These are phyloP conservation scores for Boletus barrowsii DNA, from an alignment of 768 basidiomycete genomes.

Conservation along the genomic window DNA sequence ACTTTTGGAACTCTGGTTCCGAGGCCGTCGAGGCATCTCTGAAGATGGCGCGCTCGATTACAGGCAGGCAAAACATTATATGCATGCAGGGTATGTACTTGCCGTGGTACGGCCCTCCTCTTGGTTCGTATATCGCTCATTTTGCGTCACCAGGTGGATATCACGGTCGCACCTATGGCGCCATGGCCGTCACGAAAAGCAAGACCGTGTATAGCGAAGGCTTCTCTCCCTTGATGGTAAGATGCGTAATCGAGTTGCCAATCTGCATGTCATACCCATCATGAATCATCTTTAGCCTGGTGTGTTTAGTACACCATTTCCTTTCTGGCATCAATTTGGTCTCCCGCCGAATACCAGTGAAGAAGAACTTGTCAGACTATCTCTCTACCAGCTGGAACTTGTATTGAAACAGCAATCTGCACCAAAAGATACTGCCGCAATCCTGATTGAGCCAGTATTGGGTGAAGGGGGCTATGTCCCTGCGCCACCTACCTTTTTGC, in stretches of 20 bases:
- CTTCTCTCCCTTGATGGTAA: conserved; percentile 77
- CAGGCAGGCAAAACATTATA: conserved; percentile 84
- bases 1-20: conserved; percentile 95
- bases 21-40: conserved; percentile 90
- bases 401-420: conserved; percentile 76
- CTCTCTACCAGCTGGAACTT: conserved; percentile 80
- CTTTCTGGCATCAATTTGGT: conserved; percentile 88
- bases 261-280: background rate
- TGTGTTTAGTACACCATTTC: conserved; percentile 77
- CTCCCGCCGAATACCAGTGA: conserved; percentile 52
- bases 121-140: conserved; percentile 1
- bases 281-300: conserved; percentile 56
- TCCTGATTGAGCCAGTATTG: conserved; percentile 88
- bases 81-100: conserved; percentile 70
- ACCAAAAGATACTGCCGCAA: conserved; percentile 87
- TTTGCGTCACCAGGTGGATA: conserved; percentile 54
- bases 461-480: conserved; percentile 97
- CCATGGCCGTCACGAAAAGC: conserved; percentile 90
- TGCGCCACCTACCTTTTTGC: conserved; percentile 75
- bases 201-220: conserved; percentile 90
- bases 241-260: conserved; percentile 14
- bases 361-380: conserved; percentile 55
- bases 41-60: conserved; percentile 79
- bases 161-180: conserved; percentile 91
- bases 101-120: background rate